A percentile compares a stretch with the other conserved stretches of the same genome.
phyloP scores from a whole-genome alignment of 306 rosid genomes.

The Dryas alaskensis region DNA sequence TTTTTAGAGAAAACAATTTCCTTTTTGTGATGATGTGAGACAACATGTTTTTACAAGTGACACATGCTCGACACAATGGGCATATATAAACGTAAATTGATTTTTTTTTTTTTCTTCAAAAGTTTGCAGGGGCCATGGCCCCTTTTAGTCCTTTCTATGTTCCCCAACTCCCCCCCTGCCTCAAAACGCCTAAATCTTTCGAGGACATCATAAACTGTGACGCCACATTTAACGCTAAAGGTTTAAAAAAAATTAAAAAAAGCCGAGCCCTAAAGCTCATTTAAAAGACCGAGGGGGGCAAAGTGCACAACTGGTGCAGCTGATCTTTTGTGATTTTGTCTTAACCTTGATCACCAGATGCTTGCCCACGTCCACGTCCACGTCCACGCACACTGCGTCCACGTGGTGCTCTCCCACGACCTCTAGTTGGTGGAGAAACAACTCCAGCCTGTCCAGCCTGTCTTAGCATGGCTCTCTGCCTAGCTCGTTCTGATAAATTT shows the following conservation, averaged over 20 bases:
- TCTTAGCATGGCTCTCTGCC: constrained; percentile 59
- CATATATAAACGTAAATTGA: no score
- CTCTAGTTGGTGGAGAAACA: constrained; percentile 43
- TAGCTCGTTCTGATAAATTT: constrained; percentile 60
- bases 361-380: constrained; percentile 54
- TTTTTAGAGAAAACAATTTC: no score
- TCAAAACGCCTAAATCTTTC: neutral
- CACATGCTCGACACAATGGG: no score
- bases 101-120: no score
- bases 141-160: no score
- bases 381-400: constrained; percentile 41
- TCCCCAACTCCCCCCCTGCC: no score
- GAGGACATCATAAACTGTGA: neutral
- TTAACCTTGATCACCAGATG: constrained; percentile 47
- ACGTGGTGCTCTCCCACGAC: constrained; percentile 62
- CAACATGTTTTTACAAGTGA: no score
- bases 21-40: no score
- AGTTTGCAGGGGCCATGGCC: no score
- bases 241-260: neutral
- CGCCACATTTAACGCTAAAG: neutral
- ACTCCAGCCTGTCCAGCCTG: constrained; percentile 46
- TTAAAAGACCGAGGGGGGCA: neutral
- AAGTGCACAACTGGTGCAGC: no score
- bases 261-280: neutral
- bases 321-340: neutral